These are phyloP conservation scores for Asterionellopsis glacialis DNA, from an alignment of 108 stramenopile species.

Conservation along the genomic window DNA sequence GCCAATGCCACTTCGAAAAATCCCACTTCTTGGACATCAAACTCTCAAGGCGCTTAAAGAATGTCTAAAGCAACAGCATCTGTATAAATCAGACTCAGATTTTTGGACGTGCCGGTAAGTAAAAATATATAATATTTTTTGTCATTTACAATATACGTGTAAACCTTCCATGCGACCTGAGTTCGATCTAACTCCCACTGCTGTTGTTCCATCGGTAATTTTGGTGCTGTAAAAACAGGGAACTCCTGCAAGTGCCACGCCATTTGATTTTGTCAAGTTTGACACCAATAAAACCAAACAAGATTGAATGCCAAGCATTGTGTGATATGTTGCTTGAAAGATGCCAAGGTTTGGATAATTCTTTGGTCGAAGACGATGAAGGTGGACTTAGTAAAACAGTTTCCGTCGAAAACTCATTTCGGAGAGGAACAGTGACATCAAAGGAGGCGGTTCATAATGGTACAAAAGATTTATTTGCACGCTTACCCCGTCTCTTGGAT, in stretches of 20 bases:
- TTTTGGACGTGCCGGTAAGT: conserved; percentile 28
- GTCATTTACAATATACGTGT: too few relatives aligned
- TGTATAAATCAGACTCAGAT: conserved; percentile 4
- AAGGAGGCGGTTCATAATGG: conserved; percentile 11
- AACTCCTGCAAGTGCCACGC: conserved; percentile 5
- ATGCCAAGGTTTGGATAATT: conserved; percentile 42
- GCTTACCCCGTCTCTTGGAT: conserved; percentile 33
- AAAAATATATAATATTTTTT: too few relatives aligned
- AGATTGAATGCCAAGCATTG: neutral
- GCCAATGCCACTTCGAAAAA: conserved; percentile 44
- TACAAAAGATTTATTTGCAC: conserved; percentile 20
- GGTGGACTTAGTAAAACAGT: conserved; percentile 45
- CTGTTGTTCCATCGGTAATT: too few relatives aligned
- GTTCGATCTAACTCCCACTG: too few relatives aligned
- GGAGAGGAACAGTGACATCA: conserved; percentile 28
- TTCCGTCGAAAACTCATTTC: conserved; percentile 62
- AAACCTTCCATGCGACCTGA: too few relatives aligned
- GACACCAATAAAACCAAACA: neutral
- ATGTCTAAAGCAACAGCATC: conserved; percentile 11
- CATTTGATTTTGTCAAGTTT: conserved; percentile 5
- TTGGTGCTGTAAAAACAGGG: neutral
- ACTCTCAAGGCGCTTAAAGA: conserved; percentile 19
- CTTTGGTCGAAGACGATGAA: conserved; percentile 31
- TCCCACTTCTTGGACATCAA: conserved; percentile 29
- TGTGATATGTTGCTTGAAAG: conserved; percentile 16